Percentiles rank a stretch among this genome's conserved stretches.
Conservation (phyloP, 208 protist genomes). For the Trypanosomatidae sp. region DNA sequence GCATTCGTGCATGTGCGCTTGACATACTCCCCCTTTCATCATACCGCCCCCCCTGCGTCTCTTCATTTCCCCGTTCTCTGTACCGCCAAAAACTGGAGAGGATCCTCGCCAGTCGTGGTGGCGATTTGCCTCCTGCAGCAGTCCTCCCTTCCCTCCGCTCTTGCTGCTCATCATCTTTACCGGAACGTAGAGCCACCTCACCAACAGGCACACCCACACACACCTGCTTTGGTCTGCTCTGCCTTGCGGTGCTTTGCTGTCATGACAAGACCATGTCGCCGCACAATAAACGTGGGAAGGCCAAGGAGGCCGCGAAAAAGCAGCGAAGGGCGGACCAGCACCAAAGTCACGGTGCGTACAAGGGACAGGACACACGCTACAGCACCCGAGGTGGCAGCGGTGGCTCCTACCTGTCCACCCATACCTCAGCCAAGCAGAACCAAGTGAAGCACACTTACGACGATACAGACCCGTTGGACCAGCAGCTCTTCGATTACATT, state of each 20-base stretch:
- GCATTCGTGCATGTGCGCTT: neutral
- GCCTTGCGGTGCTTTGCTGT: neutral
- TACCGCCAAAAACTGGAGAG: neutral
- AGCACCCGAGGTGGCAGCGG: conserved; percentile 4
- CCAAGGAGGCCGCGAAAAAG: conserved; percentile 48
- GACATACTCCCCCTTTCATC: neutral
- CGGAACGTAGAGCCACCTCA: neutral
- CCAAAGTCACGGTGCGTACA: conserved; percentile 9
- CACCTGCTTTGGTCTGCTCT: neutral
- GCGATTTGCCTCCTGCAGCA: too few species aligned
- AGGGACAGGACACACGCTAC: neutral
- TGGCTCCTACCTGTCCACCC: conserved; percentile 38
- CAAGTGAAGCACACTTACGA: conserved; percentile 45
- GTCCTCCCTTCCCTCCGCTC: neutral
- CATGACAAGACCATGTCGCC: conserved; percentile 19
- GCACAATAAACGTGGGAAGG: conserved; percentile 84
- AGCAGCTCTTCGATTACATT: conserved; percentile 93
- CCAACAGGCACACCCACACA: neutral
- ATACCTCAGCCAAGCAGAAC: conserved; percentile 23
- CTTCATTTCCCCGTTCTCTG: neutral
- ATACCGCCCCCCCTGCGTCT: too few species aligned
- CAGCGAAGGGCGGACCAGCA: conserved; percentile 22
- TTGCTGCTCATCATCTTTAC: neutral
- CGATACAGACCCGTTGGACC: conserved; percentile 63
- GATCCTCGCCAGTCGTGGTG: neutral